Base-by-base conservation (phyloP, 2,329 filamentous ascomycete genomes). In the Aspergillus quadricinctus region DNA sequence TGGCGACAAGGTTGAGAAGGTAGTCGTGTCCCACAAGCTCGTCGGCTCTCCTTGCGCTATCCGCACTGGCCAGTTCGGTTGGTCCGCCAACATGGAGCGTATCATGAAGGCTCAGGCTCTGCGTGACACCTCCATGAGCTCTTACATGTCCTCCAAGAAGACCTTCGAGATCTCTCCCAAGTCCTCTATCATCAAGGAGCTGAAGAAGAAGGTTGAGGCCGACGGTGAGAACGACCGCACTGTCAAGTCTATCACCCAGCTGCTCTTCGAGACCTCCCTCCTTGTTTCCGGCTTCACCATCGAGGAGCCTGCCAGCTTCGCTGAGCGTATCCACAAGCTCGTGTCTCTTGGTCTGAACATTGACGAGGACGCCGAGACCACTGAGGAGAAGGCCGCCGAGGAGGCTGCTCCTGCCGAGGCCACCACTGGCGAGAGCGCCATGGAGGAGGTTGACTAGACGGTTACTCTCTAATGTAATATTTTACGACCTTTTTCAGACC, bases 91-190 rank as follows among this genome's bases (percentile, higher is more conserved):
- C 87, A 99, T 99, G 94, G 94, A 99, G 87, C 94, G 94, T 84
- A 99, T 99, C 88, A 99, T 99, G 94, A 99, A 99, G 89, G 94
- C 94, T 28, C 94, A 99, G 85, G 94, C 94, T 74, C 93, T 99
- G 73, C 94, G 94, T 82, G 94, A 99, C 83, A 99, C 94, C 68
- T 97, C 92, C 72, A 99, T 99, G 94, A 91, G 86, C 81, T 96
- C 91, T 71, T 99, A 99, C 90, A 99, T 99, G 94, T 95, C 91
- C 66, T 97, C 93, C 77, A 99, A 99, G 92, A 99, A 99, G 91
- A 99, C 94, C 31, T 97, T 99, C 69, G 94, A 99, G 84, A 97
- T 99, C 80, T 97, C 94, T n/a, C 94, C 94, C 78, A 93, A 94
- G 85, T 96, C 91, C 71, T 76, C 91, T 65, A 99, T 99, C 80